Conservation (phyloP, 805 yeast genomes). For the Metschnikowia dekortorum region DNA sequence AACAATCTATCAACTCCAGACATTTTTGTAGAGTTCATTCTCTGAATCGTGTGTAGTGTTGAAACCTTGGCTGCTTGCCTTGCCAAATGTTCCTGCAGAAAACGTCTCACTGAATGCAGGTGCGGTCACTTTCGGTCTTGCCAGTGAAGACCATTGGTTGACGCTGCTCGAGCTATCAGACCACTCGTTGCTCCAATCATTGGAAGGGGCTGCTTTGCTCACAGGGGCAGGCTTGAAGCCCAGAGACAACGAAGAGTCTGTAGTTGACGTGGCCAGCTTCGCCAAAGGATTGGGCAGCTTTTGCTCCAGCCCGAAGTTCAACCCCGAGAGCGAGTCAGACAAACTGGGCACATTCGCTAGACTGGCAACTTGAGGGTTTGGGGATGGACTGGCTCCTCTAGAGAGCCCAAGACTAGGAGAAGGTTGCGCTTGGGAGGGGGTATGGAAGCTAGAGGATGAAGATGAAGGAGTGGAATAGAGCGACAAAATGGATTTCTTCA, state of each 20-base stretch:
- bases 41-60: slow-evolving; percentile 31
- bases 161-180: slow-evolving; percentile 19
- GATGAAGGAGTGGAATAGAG: slow-evolving; percentile 64
- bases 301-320: slow-evolving; percentile 13
- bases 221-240: neutral
- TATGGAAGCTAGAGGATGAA: slow-evolving; percentile 33
- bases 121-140: neutral
- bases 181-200: slow-evolving; percentile 35
- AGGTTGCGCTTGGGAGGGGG: neutral
- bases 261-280: neutral
- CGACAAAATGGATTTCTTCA: slow-evolving; percentile 88
- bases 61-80: neutral
- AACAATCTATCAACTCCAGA: slow-evolving; percentile 44
- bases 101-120: slow-evolving; percentile 6
- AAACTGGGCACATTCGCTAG: slow-evolving; percentile 10
- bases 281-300: slow-evolving; percentile 4
- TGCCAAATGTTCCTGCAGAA: slow-evolving; percentile 9
- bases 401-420: neutral
- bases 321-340: slow-evolving; percentile 20
- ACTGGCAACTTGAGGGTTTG: slow-evolving; percentile 2
- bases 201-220: neutral
- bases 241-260: neutral
- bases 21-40: slow-evolving; percentile 66
- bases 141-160: slow-evolving; percentile 11
- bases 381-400: neutral